Percentiles rank a stretch among this genome's conserved stretches.
Evolutionary conservation across 2,329 filamentous ascomycete genomes (phyloP).

Genomic region (Dothideomycetes sp.): DNA sequence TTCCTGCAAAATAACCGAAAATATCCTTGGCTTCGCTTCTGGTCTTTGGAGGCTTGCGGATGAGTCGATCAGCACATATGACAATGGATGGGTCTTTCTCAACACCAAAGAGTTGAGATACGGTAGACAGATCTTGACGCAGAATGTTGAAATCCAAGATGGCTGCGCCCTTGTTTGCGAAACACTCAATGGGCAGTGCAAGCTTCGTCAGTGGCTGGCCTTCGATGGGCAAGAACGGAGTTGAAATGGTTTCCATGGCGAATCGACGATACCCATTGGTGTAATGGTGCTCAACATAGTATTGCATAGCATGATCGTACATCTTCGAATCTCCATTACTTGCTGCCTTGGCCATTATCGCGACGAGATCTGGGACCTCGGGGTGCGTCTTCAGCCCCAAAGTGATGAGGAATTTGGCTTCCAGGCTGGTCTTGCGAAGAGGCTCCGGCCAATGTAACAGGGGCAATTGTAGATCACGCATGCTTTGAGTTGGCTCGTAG

Average conservation of each 20-base stretch:
- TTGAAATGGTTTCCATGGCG: constrained; percentile 38
- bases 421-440: constrained; percentile 53
- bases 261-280: constrained; percentile 62
- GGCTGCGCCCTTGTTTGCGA: constrained; percentile 64
- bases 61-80: constrained; percentile 62
- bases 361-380: constrained; percentile 60
- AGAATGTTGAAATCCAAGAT: constrained; percentile 75
- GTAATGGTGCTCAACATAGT: constrained; percentile 73
- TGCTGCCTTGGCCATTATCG: constrained; percentile 59
- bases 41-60: constrained; percentile 60
- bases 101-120: constrained; percentile 81
- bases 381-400: constrained; percentile 68
- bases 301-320: constrained; percentile 62
- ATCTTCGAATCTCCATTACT: constrained; percentile 41
- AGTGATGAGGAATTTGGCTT: constrained; percentile 61
- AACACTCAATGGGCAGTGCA: constrained; percentile 66
- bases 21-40: constrained; percentile 55
- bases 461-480: constrained; percentile 61
- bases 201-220: constrained; percentile 35
- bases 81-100: constrained; percentile 67
- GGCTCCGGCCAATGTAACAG: constrained; percentile 74
- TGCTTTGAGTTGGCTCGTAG: constrained; percentile 63
- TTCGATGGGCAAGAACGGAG: constrained; percentile 56
- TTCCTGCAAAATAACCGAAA: constrained; percentile 74
- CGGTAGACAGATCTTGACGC: constrained; percentile 60